phyloP scores from a whole-genome alignment of 2,329 filamentous ascomycete species.

The Phialophora tarda region DNA sequence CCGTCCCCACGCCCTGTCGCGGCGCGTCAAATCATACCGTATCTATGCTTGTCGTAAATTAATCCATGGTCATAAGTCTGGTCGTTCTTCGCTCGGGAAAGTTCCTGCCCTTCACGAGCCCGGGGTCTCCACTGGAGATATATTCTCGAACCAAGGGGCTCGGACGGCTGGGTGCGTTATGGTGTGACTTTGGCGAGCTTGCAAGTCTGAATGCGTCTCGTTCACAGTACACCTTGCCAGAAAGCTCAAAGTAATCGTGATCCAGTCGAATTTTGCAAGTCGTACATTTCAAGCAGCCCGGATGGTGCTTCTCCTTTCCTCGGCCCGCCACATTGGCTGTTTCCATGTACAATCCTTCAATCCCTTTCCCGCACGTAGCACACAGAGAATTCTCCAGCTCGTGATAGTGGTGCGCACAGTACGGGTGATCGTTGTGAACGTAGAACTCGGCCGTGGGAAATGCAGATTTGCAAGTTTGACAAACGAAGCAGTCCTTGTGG shows the following conservation, averaged over 20 bases:
- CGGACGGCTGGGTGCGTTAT: constrained; percentile 40
- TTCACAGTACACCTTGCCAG: constrained; percentile 81
- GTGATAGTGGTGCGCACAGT: constrained; percentile 92
- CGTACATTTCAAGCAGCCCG: constrained; percentile 81
- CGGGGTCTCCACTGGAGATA: constrained; percentile 37
- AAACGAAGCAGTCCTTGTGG: constrained; percentile 94
- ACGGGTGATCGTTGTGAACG: constrained; percentile 83
- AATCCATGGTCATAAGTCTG: constrained; percentile 51
- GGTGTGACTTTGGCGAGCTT: constrained; percentile 34
- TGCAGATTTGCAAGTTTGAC: constrained; percentile 77
- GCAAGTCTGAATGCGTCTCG: constrained; percentile 70
- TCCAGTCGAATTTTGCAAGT: constrained; percentile 73
- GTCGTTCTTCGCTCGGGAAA: constrained; percentile 58
- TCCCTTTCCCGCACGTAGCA: constrained; percentile 76
- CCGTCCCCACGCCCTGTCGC: background rate
- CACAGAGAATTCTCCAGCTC: constrained; percentile 87
- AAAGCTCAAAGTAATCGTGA: constrained; percentile 91
- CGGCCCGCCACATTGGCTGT: constrained; percentile 61
- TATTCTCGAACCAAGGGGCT: constrained; percentile 40
- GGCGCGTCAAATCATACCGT: constrained; percentile 10
- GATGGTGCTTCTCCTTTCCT: constrained; percentile 74
- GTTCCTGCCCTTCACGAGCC: constrained; percentile 45
- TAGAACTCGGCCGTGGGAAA: constrained; percentile 93
- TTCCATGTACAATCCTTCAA: constrained; percentile 92
- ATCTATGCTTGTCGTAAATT: constrained; percentile 26